A percentile compares a stretch with the other conserved stretches of the same genome.
Conservation (phyloP, 2,329 filamentous ascomycete genomes). For the Penicillium palitans region DNA sequence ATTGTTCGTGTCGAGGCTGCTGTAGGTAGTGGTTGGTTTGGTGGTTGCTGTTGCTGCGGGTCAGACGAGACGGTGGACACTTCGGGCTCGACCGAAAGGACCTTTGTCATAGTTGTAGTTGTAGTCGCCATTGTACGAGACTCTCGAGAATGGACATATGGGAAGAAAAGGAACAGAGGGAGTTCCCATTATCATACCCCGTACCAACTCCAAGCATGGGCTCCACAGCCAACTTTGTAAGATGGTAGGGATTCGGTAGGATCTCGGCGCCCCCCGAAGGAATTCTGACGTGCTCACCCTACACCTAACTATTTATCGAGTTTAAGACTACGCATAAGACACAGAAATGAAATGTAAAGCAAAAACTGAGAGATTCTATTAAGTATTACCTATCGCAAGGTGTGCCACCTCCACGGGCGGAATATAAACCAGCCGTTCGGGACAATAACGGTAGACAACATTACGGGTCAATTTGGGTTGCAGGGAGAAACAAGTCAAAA, state of each 20-base stretch:
- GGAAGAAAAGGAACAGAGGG: not conserved
- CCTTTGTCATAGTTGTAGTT: not conserved
- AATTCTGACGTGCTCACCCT: not conserved
- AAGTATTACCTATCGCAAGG: conserved; percentile 40
- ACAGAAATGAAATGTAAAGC: conserved; percentile 9
- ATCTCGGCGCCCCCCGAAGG: not conserved
- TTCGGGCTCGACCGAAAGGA: not conserved
- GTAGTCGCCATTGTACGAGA: not conserved
- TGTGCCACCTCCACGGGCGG: conserved; percentile 26
- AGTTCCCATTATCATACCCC: not conserved
- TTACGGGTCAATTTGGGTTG: conserved; percentile 27
- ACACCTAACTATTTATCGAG: too few relatives aligned
- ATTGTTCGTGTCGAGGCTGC: conserved; percentile 1
- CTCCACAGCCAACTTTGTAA: too few relatives aligned
- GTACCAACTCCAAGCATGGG: conserved; percentile 48
- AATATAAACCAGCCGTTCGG: conserved; percentile 16
- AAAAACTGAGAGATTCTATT: conserved; percentile 37
- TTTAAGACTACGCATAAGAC: not conserved
- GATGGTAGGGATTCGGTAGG: not conserved
- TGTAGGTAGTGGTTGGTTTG: not conserved
- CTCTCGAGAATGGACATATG: not conserved
- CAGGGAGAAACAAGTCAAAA: conserved; percentile 14
- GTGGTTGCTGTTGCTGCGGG: not conserved
- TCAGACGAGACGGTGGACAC: not conserved
- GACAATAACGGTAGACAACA: conserved; percentile 29